A percentile compares a stretch with the other conserved stretches of the same genome.
Conservation (phyloP, 768 basidiomycete species). For the Trametes meyenii region DNA sequence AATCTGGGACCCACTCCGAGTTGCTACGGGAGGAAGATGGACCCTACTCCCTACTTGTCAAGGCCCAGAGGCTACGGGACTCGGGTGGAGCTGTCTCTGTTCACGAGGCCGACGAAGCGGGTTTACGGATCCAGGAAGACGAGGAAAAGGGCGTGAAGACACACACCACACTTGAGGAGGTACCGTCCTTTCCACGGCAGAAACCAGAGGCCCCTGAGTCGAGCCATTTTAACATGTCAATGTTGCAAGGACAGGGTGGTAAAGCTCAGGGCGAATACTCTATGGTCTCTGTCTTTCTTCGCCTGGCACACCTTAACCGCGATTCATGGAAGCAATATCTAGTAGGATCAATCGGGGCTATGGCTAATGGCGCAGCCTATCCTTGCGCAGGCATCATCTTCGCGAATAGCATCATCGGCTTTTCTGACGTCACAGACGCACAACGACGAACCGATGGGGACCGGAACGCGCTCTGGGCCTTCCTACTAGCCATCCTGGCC, state of each 20-base stretch:
- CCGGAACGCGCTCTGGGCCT: constrained; percentile 76
- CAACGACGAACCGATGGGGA: constrained; percentile 58
- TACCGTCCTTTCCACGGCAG: constrained; percentile 53
- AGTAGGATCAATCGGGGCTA: constrained; percentile 58
- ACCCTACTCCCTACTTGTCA: constrained; percentile 73
- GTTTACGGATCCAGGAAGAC: constrained; percentile 11
- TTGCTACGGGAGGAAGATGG: constrained; percentile 60
- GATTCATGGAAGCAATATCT: constrained; percentile 60
- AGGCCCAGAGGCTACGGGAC: constrained; percentile 80
- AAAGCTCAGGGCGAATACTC: constrained; percentile 40
- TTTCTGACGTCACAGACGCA: constrained; percentile 47
- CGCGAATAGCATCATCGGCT: constrained; percentile 61
- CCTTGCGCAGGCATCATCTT: constrained; percentile 73
- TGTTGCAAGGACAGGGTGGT: constrained; percentile 39
- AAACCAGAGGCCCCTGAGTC: constrained; percentile 64
- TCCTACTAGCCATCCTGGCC: constrained; percentile 75
- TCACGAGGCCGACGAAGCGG: constrained; percentile 25
- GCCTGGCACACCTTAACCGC: constrained; percentile 66
- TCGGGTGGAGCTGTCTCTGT: constrained; percentile 34
- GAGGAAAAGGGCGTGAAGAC: constrained; percentile 55
- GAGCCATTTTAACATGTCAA: constrained; percentile 58
- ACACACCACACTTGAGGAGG: constrained; percentile 50
- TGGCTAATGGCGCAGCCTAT: constrained; percentile 63
- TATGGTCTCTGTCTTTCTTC: constrained; percentile 62
- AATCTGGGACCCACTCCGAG: constrained; percentile 76